Evolutionary conservation across 2,329 filamentous ascomycete species (phyloP).

Genomic region (Fusarium napiforme): DNA sequence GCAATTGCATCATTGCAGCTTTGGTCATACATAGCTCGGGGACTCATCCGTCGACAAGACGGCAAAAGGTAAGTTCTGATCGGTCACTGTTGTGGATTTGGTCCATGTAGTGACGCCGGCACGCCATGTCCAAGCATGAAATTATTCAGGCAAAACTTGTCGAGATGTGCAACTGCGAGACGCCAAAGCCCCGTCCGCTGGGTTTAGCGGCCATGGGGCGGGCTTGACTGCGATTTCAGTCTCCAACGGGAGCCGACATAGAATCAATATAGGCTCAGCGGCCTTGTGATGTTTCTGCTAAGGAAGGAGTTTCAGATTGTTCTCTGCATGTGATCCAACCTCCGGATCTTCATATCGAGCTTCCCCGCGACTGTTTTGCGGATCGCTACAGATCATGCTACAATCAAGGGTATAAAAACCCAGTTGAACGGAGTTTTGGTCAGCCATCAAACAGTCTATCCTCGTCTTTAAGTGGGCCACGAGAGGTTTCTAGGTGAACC

Average conservation of each 20-base stretch:
- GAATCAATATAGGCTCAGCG: conserved; percentile 35
- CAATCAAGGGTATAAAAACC: conserved; percentile 9
- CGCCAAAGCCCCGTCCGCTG: conserved; percentile 8
- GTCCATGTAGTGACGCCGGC: conserved; percentile 31
- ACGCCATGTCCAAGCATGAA: conserved; percentile 32
- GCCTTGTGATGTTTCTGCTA: conserved; percentile 34
- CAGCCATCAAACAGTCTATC: conserved; percentile 14
- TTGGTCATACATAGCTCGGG: conserved; percentile 35
- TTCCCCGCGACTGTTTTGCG: conserved; percentile 21
- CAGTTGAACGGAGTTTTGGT: conserved; percentile 28
- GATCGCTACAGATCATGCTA: conserved; percentile 28
- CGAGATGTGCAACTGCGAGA: conserved; percentile 35
- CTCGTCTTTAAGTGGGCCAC: conserved; percentile 21
- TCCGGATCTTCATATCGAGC: conserved; percentile 28
- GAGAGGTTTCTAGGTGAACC: conserved; percentile 20
- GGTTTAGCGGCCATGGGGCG: conserved; percentile 8
- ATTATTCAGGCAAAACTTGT: conserved; percentile 36
- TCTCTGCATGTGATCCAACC: conserved; percentile 28
- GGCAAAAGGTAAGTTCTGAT: conserved; percentile 10
- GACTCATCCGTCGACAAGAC: conserved; percentile 13
- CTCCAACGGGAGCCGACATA: conserved; percentile 37
- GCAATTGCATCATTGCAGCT: conserved; percentile 35
- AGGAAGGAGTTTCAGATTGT: conserved; percentile 27
- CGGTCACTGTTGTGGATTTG: conserved; percentile 20
- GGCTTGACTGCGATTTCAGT: conserved; percentile 33